A percentile compares a stretch with the other conserved stretches of the same genome.
Conservation (phyloP, 2,329 filamentous ascomycete species). For the Plectosphaerella cucumerina region DNA sequence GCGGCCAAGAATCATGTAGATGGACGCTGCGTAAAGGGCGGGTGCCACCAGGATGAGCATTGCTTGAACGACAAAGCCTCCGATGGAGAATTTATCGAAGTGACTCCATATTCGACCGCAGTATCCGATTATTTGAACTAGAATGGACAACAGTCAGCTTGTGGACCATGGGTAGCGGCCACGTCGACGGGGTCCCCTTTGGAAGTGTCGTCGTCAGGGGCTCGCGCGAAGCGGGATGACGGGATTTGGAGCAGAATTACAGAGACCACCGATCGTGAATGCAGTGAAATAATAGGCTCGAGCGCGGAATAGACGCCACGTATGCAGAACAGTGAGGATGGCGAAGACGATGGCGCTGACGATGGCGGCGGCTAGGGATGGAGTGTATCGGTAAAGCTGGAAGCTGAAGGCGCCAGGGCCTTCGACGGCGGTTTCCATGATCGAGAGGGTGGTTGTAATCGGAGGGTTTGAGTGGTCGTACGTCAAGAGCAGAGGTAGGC, state of each 20-base stretch:
- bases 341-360: slow-evolving; percentile 10
- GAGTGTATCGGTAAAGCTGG: slow-evolving; percentile 14
- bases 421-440: neutral
- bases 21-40: slow-evolving; percentile 42
- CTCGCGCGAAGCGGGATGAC: too few species aligned
- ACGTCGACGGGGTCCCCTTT: too few species aligned
- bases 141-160: too few species aligned
- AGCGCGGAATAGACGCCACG: slow-evolving; percentile 4
- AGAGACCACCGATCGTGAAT: slow-evolving; percentile 12
- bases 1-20: slow-evolving; percentile 45
- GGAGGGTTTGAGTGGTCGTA: too few species aligned
- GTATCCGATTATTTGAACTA: slow-evolving; percentile 21
- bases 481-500: too few species aligned
- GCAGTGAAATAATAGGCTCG: slow-evolving; percentile 12
- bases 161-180: too few species aligned
- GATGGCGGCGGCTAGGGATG: slow-evolving; percentile 13
- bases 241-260: slow-evolving; percentile 10
- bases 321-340: slow-evolving; percentile 9
- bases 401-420: slow-evolving; percentile 10
- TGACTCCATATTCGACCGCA: slow-evolving; percentile 8
- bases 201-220: neutral
- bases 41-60: slow-evolving; percentile 40
- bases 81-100: slow-evolving; percentile 3
- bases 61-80: slow-evolving; percentile 17
- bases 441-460: too few species aligned